These are phyloP conservation scores for Amanita rimosa DNA, from an alignment of 768 basidiomycete species.

Conservation along the genomic window DNA sequence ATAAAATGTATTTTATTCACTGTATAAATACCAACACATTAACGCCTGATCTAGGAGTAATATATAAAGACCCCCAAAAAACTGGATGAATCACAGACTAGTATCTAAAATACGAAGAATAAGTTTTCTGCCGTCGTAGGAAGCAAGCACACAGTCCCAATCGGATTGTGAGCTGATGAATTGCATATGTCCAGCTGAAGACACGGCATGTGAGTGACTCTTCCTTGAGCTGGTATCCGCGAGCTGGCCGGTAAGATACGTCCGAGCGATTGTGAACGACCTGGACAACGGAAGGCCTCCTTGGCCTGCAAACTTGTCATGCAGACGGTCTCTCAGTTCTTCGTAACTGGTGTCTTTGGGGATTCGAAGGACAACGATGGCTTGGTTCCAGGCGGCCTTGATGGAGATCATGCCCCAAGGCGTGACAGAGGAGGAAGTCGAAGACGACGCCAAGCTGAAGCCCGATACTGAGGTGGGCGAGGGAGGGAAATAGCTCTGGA, in stretches of 20 bases:
- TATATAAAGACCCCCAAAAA: neutral
- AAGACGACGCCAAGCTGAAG: constrained; percentile 9
- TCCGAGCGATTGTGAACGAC: constrained; percentile 43
- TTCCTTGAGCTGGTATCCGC: constrained; percentile 17
- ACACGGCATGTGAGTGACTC: constrained; percentile 18
- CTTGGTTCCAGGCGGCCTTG: constrained; percentile 54
- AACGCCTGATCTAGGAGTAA: constrained; percentile 3
- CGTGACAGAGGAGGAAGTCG: constrained; percentile 5
- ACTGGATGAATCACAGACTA: constrained; percentile 6
- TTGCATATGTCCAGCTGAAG: constrained; percentile 25
- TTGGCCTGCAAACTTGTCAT: constrained; percentile 56
- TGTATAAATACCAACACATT: neutral
- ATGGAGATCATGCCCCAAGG: constrained; percentile 27
- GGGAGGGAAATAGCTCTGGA: constrained; percentile 8
- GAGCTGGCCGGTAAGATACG: constrained; percentile 10
- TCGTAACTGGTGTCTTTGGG: constrained; percentile 33
- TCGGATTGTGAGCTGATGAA: constrained; percentile 45
- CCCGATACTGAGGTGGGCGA: constrained; percentile 17
- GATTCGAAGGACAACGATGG: constrained; percentile 52
- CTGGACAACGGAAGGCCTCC: constrained; percentile 43
- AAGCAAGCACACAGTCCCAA: constrained; percentile 41
- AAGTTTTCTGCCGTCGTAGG: constrained; percentile 39
- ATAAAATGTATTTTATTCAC: neutral
- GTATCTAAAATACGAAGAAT: constrained; percentile 43
- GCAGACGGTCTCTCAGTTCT: constrained; percentile 46